A percentile compares a stretch with the other conserved stretches of the same genome.
phyloP scores from a whole-genome alignment of 2,329 filamentous ascomycete genomes.

The Knufia petricola region DNA sequence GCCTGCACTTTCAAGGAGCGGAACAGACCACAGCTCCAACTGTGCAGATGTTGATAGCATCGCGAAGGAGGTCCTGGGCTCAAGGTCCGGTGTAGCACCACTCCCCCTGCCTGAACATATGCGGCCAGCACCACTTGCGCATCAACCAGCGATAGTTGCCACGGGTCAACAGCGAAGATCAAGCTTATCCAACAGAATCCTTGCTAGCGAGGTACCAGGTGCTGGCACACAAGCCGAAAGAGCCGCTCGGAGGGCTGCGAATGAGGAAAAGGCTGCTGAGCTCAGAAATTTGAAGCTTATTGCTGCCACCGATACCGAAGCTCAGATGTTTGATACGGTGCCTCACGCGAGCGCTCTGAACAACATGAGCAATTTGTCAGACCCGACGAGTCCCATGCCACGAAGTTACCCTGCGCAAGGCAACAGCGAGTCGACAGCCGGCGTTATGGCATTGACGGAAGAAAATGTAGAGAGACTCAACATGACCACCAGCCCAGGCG shows the following conservation, averaged over 20 bases:
- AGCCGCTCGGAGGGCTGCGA: constrained; percentile 37
- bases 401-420: constrained; percentile 32
- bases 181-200: constrained; percentile 25
- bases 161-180: constrained; percentile 20
- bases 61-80: constrained; percentile 13
- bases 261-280: constrained; percentile 46
- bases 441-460: constrained; percentile 35
- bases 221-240: constrained; percentile 35
- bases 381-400: constrained; percentile 5
- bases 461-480: constrained; percentile 44
- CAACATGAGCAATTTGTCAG: background rate
- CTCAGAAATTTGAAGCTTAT: constrained; percentile 48
- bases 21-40: constrained; percentile 18
- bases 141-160: constrained; percentile 20
- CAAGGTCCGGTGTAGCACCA: background rate
- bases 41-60: constrained; percentile 19
- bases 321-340: background rate
- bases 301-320: constrained; percentile 31
- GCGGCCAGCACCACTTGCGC: constrained; percentile 11
- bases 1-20: constrained; percentile 8
- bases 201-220: constrained; percentile 11
- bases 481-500: constrained; percentile 3
- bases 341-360: background rate
- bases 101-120: background rate
- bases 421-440: constrained; percentile 2